These are phyloP conservation scores for Pholiota molesta DNA, from an alignment of 768 basidiomycete genomes.

Conservation along the genomic window DNA sequence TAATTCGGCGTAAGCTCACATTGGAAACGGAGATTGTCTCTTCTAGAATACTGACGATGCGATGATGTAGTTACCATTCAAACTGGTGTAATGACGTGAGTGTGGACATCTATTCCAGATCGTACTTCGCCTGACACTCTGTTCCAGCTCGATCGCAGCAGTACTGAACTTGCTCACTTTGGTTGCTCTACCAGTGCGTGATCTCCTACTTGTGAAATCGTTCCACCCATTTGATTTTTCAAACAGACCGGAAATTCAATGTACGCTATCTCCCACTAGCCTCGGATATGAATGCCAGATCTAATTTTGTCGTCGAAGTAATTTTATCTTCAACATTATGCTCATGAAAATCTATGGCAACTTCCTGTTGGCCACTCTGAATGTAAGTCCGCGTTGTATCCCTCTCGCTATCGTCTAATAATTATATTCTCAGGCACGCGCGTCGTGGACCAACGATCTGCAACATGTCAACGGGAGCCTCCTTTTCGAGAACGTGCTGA, in stretches of 20 bases:
- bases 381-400: conserved; percentile 10
- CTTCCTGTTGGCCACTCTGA: conserved; percentile 22
- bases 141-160: conserved; percentile 18
- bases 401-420: background rate
- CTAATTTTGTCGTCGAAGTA: conserved; percentile 9
- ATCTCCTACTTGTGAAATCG: background rate
- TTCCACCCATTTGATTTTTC: background rate
- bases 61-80: conserved; percentile 20
- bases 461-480: conserved; percentile 6
- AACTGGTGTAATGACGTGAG: conserved; percentile 23
- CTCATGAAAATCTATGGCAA: conserved; percentile 24
- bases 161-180: conserved; percentile 19
- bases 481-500: background rate
- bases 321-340: conserved; percentile 22
- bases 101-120: background rate
- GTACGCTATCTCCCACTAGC: conserved; percentile 5
- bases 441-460: conserved; percentile 4
- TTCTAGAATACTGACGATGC: background rate
- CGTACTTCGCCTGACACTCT: background rate
- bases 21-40: background rate
- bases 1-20: conserved; percentile 20
- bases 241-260: conserved; percentile 12
- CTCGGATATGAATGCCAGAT: background rate
- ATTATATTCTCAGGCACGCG: background rate
- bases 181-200: conserved; percentile 18